Evolutionary conservation across 352 stramenopile species (phyloP).

Genomic region (Phytopythium montanum): DNA sequence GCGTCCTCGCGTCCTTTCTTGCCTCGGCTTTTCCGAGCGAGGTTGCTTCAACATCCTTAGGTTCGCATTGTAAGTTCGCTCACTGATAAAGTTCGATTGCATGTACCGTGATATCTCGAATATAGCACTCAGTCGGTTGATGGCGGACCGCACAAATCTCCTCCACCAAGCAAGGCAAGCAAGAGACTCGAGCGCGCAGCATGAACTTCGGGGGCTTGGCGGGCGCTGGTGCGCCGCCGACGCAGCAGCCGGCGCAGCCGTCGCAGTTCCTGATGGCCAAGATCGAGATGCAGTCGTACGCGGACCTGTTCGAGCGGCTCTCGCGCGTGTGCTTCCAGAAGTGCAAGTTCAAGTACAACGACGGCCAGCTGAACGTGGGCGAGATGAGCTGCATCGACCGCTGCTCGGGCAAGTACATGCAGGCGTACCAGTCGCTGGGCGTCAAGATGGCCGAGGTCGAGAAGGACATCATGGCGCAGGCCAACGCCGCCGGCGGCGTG

Average conservation of each 20-base stretch:
- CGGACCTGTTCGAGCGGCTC: slow-evolving; percentile 90
- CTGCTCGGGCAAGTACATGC: slow-evolving; percentile 97
- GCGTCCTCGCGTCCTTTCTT: neutral
- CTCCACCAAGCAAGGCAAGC: too few species aligned
- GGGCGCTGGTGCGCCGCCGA: slow-evolving; percentile 39
- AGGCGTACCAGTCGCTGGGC: slow-evolving; percentile 94
- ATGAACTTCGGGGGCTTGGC: slow-evolving; percentile 84
- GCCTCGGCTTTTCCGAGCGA: neutral
- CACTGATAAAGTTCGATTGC: neutral
- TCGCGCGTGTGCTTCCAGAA: slow-evolving; percentile 92
- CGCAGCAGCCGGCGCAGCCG: slow-evolving; percentile 56
- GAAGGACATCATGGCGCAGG: slow-evolving; percentile 87
- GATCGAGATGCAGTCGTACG: slow-evolving; percentile 90
- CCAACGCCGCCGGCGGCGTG: slow-evolving; percentile 38
- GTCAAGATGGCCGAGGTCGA: slow-evolving; percentile 95
- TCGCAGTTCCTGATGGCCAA: slow-evolving; percentile 88
- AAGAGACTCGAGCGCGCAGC: slow-evolving; percentile 8
- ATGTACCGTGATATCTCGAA: neutral
- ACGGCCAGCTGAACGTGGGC: slow-evolving; percentile 95
- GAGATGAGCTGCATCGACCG: slow-evolving; percentile 98
- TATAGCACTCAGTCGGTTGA: neutral
- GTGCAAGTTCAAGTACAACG: slow-evolving; percentile 95
- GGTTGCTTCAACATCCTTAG: neutral
- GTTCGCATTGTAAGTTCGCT: neutral
- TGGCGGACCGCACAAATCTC: neutral